These are phyloP conservation scores for Musa acuminata DNA, from an alignment of 176 grass and related monocot genomes.

Conservation along the genomic window DNA sequence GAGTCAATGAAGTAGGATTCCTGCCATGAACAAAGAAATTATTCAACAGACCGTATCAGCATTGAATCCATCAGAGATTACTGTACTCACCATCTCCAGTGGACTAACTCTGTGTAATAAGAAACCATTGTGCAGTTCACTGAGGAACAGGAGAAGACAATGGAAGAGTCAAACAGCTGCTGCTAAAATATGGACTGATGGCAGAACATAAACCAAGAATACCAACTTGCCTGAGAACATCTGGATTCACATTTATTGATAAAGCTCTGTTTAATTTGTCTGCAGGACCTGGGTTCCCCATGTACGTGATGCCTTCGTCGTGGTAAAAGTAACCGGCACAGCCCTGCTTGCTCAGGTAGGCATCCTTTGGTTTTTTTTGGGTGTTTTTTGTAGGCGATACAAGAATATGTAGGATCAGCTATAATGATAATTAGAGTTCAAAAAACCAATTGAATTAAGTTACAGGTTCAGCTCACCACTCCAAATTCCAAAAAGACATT, in stretches of 20 bases:
- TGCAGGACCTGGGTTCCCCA: conserved; percentile 26
- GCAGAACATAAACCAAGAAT: neutral
- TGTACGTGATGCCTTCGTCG: conserved; percentile 18
- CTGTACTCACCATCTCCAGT: conserved; percentile 35
- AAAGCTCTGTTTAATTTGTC: conserved; percentile 13
- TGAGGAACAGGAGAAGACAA: conserved; percentile 1
- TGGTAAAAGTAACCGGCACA: conserved; percentile 26
- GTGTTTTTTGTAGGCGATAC: neutral
- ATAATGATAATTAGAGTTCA: neutral
- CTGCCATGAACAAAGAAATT: conserved; percentile 20
- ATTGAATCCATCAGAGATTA: neutral
- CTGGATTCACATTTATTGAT: conserved; percentile 8
- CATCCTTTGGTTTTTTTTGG: conserved; percentile 14
- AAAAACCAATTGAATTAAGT: neutral
- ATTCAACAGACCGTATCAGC: neutral
- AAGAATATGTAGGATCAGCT: neutral
- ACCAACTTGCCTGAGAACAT: neutral
- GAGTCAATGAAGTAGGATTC: conserved; percentile 31
- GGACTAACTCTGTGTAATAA: conserved; percentile 35
- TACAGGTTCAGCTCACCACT: conserved; percentile 25
- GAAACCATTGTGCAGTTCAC: conserved; percentile 27
- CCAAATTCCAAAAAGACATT: conserved; percentile 28
- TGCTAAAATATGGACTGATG: neutral
- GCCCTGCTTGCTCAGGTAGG: conserved; percentile 33
- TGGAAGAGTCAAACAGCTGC: neutral